Base-by-base conservation (phyloP, 305 asterid species). In the Withania somnifera region DNA sequence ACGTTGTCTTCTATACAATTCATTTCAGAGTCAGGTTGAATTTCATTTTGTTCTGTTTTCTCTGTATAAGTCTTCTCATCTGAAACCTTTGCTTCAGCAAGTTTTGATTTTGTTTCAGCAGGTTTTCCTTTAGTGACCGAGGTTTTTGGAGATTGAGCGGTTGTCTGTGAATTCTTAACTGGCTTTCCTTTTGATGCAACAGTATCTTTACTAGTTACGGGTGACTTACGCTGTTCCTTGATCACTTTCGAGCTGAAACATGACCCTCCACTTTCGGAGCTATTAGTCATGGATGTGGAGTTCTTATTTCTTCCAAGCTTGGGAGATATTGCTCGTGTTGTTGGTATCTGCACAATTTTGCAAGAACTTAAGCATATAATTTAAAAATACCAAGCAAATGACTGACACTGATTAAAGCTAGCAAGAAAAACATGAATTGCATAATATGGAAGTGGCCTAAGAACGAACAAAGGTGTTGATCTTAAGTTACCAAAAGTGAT, bases 291-390 rank as follows among this genome's bases (percentile, higher is more conserved):
- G 1, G 81, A 78, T 36, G 56, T 56, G 2, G 84, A 66, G 84
- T 8, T 83, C 82, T 88, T 88, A 19, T 69, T 63, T 87, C 91
- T 88, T 82, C 90, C 91, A 24, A 88, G 89, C 85, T 88, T 88
- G 7, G 91, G 91, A 77, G 91, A 88, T 82, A 60, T 79, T 4
- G 91, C 82, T 0, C 91, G 87, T 0, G 91, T 88, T 7, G 87
- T 87, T 17, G 91, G 91, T 69, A 85, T 87, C 90, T 88, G 40
- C 24, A 79, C 47, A 63, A 67, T 82, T 36, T 24, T 28, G 52
- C 75, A 38, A 26, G 17, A 53, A 42, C 30, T 10, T 52, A 32
- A 82, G 20, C 45, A 52, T 57, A 14, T 34, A 3, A 36, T 2
- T 19, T 10, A 5, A 22, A n/a, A 40, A 42, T 3, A 22, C 13